Percentiles rank a stretch among this genome's conserved stretches.
Evolutionary conservation across 2,329 filamentous ascomycete species (phyloP).

Genomic region (Rhinocladiella mackenziei): DNA sequence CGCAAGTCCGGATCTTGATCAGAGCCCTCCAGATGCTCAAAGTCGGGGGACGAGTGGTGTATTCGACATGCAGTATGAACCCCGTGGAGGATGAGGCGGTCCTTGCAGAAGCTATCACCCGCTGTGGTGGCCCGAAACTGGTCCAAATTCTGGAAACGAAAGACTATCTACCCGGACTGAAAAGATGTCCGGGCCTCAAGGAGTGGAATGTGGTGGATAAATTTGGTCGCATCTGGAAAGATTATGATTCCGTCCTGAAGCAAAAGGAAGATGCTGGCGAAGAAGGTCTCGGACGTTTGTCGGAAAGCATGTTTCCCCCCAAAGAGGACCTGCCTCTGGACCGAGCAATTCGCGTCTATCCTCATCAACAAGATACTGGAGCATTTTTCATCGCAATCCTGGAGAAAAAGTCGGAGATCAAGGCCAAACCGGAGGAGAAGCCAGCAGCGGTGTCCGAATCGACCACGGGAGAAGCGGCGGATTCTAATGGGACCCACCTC

Average conservation of each 20-base stretch:
- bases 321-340: constrained; percentile 69
- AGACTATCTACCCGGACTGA: constrained; percentile 69
- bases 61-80: constrained; percentile 99
- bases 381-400: constrained; percentile 96
- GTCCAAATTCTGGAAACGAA: constrained; percentile 82
- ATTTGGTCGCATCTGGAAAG: constrained; percentile 70
- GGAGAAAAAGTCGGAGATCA: constrained; percentile 85
- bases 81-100: constrained; percentile 96
- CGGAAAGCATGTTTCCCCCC: constrained; percentile 78
- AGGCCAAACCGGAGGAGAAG: constrained; percentile 64
- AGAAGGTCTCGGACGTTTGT: constrained; percentile 62
- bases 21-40: constrained; percentile 94
- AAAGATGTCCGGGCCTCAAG: constrained; percentile 71
- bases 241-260: constrained; percentile 74
- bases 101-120: constrained; percentile 78
- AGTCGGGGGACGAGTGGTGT: constrained; percentile 88
- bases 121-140: constrained; percentile 77
- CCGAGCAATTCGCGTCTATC: constrained; percentile 88
- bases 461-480: constrained; percentile 39
- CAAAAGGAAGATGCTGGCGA: constrained; percentile 56
- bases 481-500: constrained; percentile 35
- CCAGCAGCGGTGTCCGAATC: not conserved
- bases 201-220: constrained; percentile 92
- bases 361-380: constrained; percentile 92
- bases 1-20: constrained; percentile 84